Conservation (phyloP, 345 rosid genomes). For the Triadica sebifera region DNA sequence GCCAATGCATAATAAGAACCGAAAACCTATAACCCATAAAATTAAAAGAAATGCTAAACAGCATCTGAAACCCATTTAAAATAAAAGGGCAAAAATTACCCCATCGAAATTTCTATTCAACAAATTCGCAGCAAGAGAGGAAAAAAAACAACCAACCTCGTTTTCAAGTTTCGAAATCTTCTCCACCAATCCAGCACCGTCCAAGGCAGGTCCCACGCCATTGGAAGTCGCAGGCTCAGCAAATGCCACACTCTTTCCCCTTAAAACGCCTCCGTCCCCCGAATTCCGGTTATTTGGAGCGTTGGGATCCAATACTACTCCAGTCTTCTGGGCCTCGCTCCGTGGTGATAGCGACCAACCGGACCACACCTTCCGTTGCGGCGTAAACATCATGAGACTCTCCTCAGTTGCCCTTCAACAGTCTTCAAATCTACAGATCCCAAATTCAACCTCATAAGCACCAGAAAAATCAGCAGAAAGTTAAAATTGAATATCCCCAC, state of each 20-base stretch:
- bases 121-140: neutral
- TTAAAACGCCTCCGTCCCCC: conserved; percentile 33
- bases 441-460: conserved; percentile 25
- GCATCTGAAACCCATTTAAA: neutral
- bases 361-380: conserved; percentile 66
- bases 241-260: conserved; percentile 46
- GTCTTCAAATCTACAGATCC: conserved; percentile 26
- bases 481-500: neutral
- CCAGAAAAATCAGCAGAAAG: conserved; percentile 11
- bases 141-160: conserved; percentile 52
- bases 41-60: neutral
- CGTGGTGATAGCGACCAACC: conserved; percentile 65
- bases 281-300: conserved; percentile 11
- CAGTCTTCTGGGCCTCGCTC: conserved; percentile 34
- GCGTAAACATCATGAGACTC: conserved; percentile 62
- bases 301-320: conserved; percentile 37
- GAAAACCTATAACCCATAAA: neutral
- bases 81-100: neutral
- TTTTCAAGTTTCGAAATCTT: conserved; percentile 65
- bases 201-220: conserved; percentile 34
- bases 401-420: conserved; percentile 20
- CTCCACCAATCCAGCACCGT: conserved; percentile 38
- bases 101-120: neutral
- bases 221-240: conserved; percentile 50
- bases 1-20: neutral